phyloP scores from a whole-genome alignment of 108 stramenopile species.

The Aurantiochytrium sp. region DNA sequence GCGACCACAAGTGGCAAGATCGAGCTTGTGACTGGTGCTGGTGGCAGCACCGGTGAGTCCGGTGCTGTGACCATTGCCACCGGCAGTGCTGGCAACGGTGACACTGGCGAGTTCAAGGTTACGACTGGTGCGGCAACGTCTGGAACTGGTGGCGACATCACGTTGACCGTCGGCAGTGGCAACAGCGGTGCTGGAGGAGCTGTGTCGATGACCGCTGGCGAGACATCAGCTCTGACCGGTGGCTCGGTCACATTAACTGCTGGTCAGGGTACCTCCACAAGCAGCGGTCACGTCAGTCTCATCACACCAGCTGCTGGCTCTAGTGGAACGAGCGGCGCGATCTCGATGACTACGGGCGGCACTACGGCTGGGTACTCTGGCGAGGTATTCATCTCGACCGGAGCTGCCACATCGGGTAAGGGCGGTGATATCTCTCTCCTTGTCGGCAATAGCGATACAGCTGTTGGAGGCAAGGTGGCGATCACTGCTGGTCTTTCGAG shows the following conservation, averaged over 20 bases:
- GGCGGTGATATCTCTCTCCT: background rate
- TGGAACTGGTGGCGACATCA: background rate
- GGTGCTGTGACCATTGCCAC: conserved; percentile 22
- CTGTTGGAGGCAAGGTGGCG: background rate
- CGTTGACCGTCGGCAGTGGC: too few relatives aligned
- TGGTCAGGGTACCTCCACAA: background rate
- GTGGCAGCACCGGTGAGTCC: conserved; percentile 25
- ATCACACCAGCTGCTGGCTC: background rate
- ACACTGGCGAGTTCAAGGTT: too few relatives aligned
- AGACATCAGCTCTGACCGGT: too few relatives aligned
- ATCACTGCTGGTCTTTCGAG: background rate
- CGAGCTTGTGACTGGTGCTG: conserved; percentile 22
- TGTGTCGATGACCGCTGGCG: too few relatives aligned
- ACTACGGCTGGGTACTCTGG: background rate
- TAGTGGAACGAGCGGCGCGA: background rate
- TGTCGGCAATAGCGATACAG: background rate
- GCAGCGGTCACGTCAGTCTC: background rate
- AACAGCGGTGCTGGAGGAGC: too few relatives aligned
- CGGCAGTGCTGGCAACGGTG: too few relatives aligned
- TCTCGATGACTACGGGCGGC: background rate
- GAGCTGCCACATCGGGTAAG: background rate
- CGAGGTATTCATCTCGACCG: background rate
- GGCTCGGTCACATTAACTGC: too few relatives aligned
- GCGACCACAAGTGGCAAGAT: conserved; percentile 28
- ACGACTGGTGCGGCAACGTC: too few relatives aligned